These are phyloP conservation scores for Usnea hakonensis DNA, from an alignment of 495 filamentous ascomycete species.

Conservation along the genomic window DNA sequence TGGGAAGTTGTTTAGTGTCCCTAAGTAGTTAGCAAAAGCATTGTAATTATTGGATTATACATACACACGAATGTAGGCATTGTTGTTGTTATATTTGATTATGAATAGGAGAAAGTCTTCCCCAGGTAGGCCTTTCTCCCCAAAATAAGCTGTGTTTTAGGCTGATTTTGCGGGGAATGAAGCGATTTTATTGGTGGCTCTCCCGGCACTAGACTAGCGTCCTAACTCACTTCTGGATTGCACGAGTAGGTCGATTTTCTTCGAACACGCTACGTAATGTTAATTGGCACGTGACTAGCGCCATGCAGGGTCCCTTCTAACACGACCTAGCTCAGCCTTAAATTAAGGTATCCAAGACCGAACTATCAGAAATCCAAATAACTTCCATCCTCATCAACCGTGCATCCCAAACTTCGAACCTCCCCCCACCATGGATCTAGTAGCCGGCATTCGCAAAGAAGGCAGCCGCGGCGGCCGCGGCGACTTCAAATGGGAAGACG, in stretches of 20 bases:
- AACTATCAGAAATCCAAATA: neutral
- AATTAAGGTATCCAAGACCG: no score
- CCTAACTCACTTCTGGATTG: no score
- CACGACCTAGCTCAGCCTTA: neutral
- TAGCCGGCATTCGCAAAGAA: conserved; percentile 85
- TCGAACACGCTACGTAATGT: no score
- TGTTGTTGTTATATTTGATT: no score
- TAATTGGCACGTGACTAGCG: no score
- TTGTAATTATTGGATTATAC: neutral
- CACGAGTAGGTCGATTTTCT: no score
- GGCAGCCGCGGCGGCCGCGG: conserved; percentile 77
- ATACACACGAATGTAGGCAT: neutral
- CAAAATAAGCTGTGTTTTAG: no score
- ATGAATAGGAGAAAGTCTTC: no score
- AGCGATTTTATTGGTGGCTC: no score
- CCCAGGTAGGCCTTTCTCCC: no score
- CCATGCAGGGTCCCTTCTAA: neutral
- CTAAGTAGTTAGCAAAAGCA: neutral
- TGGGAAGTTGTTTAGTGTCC: neutral
- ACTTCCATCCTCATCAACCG: neutral
- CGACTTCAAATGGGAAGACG: conserved; percentile 95
- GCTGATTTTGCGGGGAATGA: no score
- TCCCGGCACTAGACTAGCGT: no score
- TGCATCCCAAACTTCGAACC: neutral
- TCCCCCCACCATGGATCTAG: conserved; percentile 67